Base-by-base conservation (phyloP, 305 asterid genomes). In the Fraxinus albicans region DNA sequence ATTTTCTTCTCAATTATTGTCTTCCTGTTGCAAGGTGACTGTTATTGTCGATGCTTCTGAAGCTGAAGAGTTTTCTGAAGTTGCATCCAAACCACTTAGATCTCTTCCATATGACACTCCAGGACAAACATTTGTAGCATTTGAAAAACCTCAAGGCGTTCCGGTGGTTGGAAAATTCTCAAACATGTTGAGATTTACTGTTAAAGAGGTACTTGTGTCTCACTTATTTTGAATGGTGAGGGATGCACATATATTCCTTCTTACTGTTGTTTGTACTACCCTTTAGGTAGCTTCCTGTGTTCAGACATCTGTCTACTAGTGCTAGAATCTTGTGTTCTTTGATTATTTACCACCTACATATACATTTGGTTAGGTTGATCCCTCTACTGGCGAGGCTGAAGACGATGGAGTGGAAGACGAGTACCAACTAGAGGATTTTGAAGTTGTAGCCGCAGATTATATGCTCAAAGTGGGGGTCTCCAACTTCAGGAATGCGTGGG, bases 351-450 rank as follows among this genome's bases (percentile, higher is more conserved):
- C 79, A 47, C 21, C 84, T 79, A 79, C 69, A 31, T 78, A 38
- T 79, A 27, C 36, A 69, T 63, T 47, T 81, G 79, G 74, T 31
- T 80, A 92, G 99, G 98, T 95, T 86, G 99, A 95, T 87, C 80
- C 95, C 81, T 88, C 98, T 72, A 92, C 95, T 74, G 97, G 99
- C 33, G 99, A 95, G 84, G 93, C 91, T 53, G 98, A 95, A 84
- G 99, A 95, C 29, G 99, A 95, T 83, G 97, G 97, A 1, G 97
- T 91, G 81, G 99, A 95, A 89, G 99, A 94, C 83, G 98, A 95
- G 83, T 95, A 95, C 91, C 99, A 93, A 86, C 91, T 95, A 15
- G 99, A 95, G 88, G 99, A 95, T 79, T 91, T 93, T 65, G 99
- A 95, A 85, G 93, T 94, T 75, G 94, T 86, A 79, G 90, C 97